Conservation (phyloP, 2,329 filamentous ascomycete species). For the Cordyceps farinosa region DNA sequence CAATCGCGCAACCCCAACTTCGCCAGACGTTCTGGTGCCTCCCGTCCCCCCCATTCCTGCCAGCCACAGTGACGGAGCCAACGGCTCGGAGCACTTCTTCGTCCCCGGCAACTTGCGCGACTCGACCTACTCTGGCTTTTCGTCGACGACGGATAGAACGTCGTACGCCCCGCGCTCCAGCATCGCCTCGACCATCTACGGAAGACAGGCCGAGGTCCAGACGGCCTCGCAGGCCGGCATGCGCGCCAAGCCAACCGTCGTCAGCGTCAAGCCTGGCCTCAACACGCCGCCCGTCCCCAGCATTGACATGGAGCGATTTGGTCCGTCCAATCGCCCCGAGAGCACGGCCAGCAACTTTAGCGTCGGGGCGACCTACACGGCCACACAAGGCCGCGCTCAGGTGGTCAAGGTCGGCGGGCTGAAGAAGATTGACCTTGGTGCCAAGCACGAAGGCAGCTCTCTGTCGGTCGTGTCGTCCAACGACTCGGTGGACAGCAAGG, state of each 20-base stretch:
- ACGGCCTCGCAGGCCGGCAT: conserved; percentile 82
- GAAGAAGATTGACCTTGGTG: conserved; percentile 43
- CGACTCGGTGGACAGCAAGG: conserved; percentile 22
- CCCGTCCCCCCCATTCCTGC: conserved; percentile 85
- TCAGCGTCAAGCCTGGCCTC: conserved; percentile 77
- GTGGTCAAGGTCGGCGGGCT: conserved; percentile 55
- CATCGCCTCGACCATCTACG: conserved; percentile 90
- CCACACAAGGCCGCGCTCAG: conserved; percentile 54
- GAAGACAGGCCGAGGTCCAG: conserved; percentile 81
- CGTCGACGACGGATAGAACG: conserved; percentile 57
- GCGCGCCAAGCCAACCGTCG: conserved; percentile 83
- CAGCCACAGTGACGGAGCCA: conserved; percentile 45
- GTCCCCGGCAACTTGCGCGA: conserved; percentile 86
- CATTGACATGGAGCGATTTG: conserved; percentile 64
- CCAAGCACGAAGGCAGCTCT: conserved; percentile 37
- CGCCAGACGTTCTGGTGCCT: conserved; percentile 76
- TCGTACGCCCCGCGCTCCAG: conserved; percentile 63
- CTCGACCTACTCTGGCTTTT: conserved; percentile 81
- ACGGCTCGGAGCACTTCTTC: conserved; percentile 86
- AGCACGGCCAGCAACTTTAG: conserved; percentile 60
- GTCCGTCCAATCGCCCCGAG: conserved; percentile 40
- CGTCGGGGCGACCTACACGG: conserved; percentile 64
- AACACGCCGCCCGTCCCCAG: conserved; percentile 67
- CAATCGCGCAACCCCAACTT: conserved; percentile 82
- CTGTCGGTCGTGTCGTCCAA: conserved; percentile 19